These are phyloP conservation scores for Kodamaea kakaduensis DNA, from an alignment of 805 yeast genomes.

Conservation along the genomic window DNA sequence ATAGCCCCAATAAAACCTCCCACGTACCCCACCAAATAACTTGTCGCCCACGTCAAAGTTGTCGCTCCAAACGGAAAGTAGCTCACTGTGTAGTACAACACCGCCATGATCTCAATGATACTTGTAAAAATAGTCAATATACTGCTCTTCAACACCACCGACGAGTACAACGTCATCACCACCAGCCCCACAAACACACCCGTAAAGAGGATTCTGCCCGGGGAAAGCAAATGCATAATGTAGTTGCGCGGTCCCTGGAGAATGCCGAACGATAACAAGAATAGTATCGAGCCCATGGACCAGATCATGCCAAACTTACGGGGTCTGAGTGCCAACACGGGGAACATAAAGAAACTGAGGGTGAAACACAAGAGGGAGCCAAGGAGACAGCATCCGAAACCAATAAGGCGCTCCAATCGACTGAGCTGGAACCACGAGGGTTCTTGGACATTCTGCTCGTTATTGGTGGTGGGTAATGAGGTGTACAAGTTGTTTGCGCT, in stretches of 20 bases:
- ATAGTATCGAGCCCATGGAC: conserved; percentile 86
- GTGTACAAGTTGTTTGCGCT: conserved; percentile 57
- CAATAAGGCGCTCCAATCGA: conserved; percentile 73
- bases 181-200: conserved; percentile 78
- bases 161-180: conserved; percentile 70
- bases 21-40: conserved; percentile 40
- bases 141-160: conserved; percentile 64
- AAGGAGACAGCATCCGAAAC: conserved; percentile 71
- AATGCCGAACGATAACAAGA: conserved; percentile 85
- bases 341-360: conserved; percentile 78
- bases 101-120: conserved; percentile 74
- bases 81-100: conserved; percentile 84
- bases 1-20: conserved; percentile 48
- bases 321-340: conserved; percentile 85
- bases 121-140: conserved; percentile 74
- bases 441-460: conserved; percentile 42
- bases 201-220: conserved; percentile 76
- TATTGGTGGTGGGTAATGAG: conserved; percentile 57
- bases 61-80: conserved; percentile 96
- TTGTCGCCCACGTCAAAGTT: conserved; percentile 51
- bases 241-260: conserved; percentile 91
- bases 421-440: conserved; percentile 76
- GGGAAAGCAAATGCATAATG: conserved; percentile 65
- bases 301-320: conserved; percentile 86
- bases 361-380: conserved; percentile 81